These are phyloP conservation scores for Abelmoschus esculentus DNA, from an alignment of 345 rosid genomes.

Conservation along the genomic window DNA sequence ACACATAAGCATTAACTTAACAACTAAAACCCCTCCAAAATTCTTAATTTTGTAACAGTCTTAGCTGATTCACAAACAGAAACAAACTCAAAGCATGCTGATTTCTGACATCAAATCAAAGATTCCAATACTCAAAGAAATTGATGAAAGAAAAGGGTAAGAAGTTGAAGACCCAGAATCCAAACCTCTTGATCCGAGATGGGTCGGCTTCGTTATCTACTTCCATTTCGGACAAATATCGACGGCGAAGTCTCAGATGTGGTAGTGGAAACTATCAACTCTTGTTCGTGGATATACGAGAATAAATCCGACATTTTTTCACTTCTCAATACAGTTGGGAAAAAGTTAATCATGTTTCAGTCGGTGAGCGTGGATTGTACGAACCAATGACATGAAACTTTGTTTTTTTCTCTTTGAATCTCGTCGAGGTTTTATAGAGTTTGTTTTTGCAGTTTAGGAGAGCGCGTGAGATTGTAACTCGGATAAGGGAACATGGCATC, in stretches of 20 bases:
- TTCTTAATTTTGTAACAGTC: background rate
- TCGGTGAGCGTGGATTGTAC: constrained; percentile 11
- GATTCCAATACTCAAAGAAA: background rate
- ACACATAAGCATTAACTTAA: background rate
- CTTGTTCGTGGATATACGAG: constrained; percentile 13
- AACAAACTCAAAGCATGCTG: background rate
- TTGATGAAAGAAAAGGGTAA: background rate
- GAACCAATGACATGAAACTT: background rate
- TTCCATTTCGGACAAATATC: constrained; percentile 27
- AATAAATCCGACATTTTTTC: background rate
- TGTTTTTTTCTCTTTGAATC: background rate
- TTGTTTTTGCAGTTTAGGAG: no score
- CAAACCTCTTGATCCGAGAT: constrained; percentile 34
- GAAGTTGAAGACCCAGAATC: constrained; percentile 4
- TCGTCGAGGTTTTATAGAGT: no score
- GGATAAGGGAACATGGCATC: no score
- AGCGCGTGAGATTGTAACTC: no score
- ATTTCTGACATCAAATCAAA: background rate
- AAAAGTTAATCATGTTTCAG: background rate
- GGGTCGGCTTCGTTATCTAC: constrained; percentile 19
- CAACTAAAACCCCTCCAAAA: background rate
- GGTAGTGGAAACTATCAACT: background rate
- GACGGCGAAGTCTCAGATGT: no score
- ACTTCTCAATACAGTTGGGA: background rate
- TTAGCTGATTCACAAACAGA: background rate